Base-by-base conservation (phyloP, 2,329 filamentous ascomycete species). In the Chaetoscypha palmicola region DNA sequence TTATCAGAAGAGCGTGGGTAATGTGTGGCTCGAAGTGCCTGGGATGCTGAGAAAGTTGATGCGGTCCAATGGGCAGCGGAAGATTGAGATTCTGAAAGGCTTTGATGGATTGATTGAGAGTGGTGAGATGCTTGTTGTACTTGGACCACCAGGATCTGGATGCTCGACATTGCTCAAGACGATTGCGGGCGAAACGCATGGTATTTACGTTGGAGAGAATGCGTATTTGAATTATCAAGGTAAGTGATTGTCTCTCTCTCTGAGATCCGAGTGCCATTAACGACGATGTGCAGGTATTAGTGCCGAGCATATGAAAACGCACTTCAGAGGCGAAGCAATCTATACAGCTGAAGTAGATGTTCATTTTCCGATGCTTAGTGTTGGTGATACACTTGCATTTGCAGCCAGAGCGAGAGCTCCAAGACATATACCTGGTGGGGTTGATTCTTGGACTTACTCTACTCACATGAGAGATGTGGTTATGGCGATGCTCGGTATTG, bases 271-370 rank as follows among this genome's bases (percentile, higher is more conserved):
- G n/a, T n/a, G n/a, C n/a, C n/a, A n/a, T n/a, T n/a, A n/a, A n/a
- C n/a, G 5, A 3, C 20, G 7, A 3, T 17, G 4, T 22, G 17
- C 4, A 38, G 80, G 79, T 11, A 75, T 74, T 1, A 65, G 71
- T 52, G 67, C 74, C 0, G 58, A 65, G 37, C 60, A 69, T 41
- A 79, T 79, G 70, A 65, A 68, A 31, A 68, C 68, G 46, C 85
- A 53, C 4, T 56, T 56, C 36, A 73, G 76, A 43, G 79, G 78
- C 17, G 79, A 78, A 62, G 69, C 80, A 1, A 68, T 85, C 8
- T 89, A 89, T 60, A 87, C 86, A 51, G 80, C 86, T 11, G 86
- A 90, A 64, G 70, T 74, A 14, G 83, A 87, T 58, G 73, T 81
- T 26, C 85, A 89, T 61, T 89, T 88, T 51, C 79, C 85, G 0